phyloP scores from a whole-genome alignment of 2,329 filamentous ascomycete genomes.

The Shiraia bambusicola region DNA sequence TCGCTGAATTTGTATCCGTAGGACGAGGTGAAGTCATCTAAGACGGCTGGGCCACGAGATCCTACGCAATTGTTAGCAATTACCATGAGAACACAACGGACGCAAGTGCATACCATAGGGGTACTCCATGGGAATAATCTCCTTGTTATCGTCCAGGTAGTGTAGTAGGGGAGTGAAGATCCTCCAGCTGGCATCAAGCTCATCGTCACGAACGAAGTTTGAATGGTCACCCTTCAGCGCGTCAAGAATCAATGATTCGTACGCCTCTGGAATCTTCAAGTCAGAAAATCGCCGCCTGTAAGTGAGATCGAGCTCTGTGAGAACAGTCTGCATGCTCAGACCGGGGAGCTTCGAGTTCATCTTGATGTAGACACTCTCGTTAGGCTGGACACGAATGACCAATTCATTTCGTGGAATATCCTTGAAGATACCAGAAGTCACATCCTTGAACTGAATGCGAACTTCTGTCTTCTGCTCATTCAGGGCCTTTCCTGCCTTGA shows the following conservation, averaged over 20 bases:
- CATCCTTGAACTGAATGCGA: constrained; percentile 98
- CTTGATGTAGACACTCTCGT: constrained; percentile 99
- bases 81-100: constrained; percentile 3
- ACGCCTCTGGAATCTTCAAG: constrained; percentile 98
- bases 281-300: constrained; percentile 98
- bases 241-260: constrained; percentile 95
- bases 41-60: constrained; percentile 90
- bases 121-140: constrained; percentile 99
- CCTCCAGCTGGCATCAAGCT: constrained; percentile 96
- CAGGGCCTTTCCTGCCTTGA: constrained; percentile 97
- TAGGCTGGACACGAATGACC: constrained; percentile 98
- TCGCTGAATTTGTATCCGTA: constrained; percentile 99
- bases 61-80: constrained; percentile 57
- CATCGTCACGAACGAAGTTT: constrained; percentile 72
- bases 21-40: constrained; percentile 96
- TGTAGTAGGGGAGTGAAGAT: constrained; percentile 97
- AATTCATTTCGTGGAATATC: constrained; percentile 99
- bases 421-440: constrained; percentile 99
- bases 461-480: constrained; percentile 99
- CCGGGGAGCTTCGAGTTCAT: constrained; percentile 99
- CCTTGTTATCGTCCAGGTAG: constrained; percentile 98
- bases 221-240: constrained; percentile 98
- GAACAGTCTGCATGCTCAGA: constrained; percentile 98
- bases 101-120: constrained; percentile 75
- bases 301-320: constrained; percentile 96